A percentile compares a stretch with the other conserved stretches of the same genome.
Conservation (phyloP, 495 filamentous ascomycete species). For the Aspergillus egyptiacus region DNA sequence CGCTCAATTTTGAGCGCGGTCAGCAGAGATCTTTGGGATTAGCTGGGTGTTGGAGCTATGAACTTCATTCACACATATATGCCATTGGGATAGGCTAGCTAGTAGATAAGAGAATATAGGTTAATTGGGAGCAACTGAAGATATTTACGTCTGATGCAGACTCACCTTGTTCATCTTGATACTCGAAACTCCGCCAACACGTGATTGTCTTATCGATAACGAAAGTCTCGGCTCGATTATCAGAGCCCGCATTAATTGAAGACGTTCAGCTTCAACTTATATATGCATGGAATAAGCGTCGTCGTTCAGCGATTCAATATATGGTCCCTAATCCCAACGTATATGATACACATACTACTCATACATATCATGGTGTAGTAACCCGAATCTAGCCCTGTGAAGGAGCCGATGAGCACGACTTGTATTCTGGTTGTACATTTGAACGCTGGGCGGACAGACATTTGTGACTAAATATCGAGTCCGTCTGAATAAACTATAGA, state of each 20-base stretch:
- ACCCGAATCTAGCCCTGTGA: not conserved
- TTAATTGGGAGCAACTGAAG: not conserved
- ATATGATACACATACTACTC: constrained; percentile 11
- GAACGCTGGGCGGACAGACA: no score
- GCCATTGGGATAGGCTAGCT: not conserved
- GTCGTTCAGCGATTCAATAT: no score
- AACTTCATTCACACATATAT: not conserved
- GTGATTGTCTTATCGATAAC: constrained; percentile 29
- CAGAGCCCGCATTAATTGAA: not conserved
- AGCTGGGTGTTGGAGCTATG: not conserved
- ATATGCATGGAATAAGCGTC: no score
- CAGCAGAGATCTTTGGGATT: no score
- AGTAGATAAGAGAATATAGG: not conserved
- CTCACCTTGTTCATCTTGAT: not conserved
- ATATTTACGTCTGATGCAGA: not conserved
- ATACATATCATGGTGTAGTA: constrained; percentile 25
- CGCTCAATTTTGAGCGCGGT: no score
- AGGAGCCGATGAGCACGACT: not conserved
- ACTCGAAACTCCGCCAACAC: constrained; percentile 29
- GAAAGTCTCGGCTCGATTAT: not conserved
- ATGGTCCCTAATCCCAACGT: not conserved
- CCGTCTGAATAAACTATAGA: no score
- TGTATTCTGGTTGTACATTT: no score
- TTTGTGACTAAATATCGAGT: no score
- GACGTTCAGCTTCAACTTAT: not conserved